Percentiles rank a stretch among this genome's conserved stretches.
Evolutionary conservation across 106 monocot species (phyloP).

Genomic region (Ottelia alismoides): DNA sequence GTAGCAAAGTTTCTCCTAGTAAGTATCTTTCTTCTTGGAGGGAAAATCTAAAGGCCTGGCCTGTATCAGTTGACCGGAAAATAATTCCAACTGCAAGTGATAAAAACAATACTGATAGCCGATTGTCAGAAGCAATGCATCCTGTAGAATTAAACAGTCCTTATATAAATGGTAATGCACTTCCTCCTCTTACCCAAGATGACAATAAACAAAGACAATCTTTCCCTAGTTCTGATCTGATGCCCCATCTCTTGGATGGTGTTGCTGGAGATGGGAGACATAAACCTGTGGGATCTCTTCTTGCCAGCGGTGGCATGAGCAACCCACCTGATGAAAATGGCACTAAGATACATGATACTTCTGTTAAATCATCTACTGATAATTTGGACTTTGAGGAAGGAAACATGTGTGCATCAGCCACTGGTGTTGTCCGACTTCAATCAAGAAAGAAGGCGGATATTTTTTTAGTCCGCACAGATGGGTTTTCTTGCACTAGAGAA

Average conservation of each 20-base stretch:
- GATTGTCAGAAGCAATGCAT: constrained; percentile 5
- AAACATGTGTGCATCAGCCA: constrained; percentile 84
- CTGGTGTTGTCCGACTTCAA: constrained; percentile 94
- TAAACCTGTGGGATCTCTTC: too few relatives aligned
- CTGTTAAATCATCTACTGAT: constrained; percentile 8
- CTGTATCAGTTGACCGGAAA: constrained; percentile 5
- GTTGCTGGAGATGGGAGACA: too few relatives aligned
- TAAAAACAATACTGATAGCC: constrained; percentile 11
- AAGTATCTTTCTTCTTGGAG: constrained; percentile 24
- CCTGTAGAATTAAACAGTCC: background rate
- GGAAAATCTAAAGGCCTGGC: constrained; percentile 19
- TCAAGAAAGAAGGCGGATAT: constrained; percentile 98
- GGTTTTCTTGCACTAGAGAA: constrained; percentile 89
- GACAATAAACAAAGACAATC: background rate
- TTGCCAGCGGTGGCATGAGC: background rate
- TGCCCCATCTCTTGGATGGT: too few relatives aligned
- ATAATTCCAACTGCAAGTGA: constrained; percentile 8
- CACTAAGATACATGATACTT: constrained; percentile 6
- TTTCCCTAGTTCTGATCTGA: background rate
- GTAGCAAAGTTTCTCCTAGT: constrained; percentile 42
- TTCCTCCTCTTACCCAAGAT: background rate
- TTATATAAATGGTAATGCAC: background rate
- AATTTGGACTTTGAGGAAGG: constrained; percentile 32
- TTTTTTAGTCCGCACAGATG: constrained; percentile 95
- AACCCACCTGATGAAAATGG: background rate